Conservation (phyloP, 495 filamentous ascomycete genomes). For the Neurospora discreta region DNA sequence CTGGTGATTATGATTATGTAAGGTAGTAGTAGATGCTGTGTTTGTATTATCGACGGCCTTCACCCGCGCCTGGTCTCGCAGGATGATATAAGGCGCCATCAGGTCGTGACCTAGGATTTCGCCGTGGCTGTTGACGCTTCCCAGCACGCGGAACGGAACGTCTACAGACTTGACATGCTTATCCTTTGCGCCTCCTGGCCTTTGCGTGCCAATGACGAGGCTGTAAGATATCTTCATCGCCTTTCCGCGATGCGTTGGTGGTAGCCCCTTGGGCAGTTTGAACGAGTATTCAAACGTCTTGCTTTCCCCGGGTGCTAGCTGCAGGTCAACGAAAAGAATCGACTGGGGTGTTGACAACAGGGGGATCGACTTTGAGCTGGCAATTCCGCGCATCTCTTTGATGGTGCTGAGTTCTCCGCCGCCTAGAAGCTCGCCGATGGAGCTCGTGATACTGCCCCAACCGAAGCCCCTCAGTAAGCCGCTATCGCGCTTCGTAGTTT, state of each 20-base stretch:
- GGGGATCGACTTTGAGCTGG: constrained; percentile 69
- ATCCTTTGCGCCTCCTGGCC: constrained; percentile 63
- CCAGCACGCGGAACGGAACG: constrained; percentile 88
- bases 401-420: constrained; percentile 81
- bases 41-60: constrained; percentile 31
- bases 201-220: constrained; percentile 82
- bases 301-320: constrained; percentile 80
- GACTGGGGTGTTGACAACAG: constrained; percentile 92
- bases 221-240: constrained; percentile 91
- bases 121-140: constrained; percentile 64
- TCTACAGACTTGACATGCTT: constrained; percentile 86
- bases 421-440: constrained; percentile 74
- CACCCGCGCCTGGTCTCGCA: constrained; percentile 72
- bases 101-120: constrained; percentile 68
- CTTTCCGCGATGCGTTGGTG: constrained; percentile 82
- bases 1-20: not conserved
- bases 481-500: constrained; percentile 62
- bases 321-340: constrained; percentile 88
- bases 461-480: constrained; percentile 77
- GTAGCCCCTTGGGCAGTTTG: constrained; percentile 71
- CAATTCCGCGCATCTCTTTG: constrained; percentile 82
- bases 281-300: constrained; percentile 79
- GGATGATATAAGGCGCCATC: constrained; percentile 84
- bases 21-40: not conserved
- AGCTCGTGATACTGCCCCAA: constrained; percentile 82